Conservation (phyloP, 2,329 filamentous ascomycete genomes). For the Diaporthe citriasiana region DNA sequence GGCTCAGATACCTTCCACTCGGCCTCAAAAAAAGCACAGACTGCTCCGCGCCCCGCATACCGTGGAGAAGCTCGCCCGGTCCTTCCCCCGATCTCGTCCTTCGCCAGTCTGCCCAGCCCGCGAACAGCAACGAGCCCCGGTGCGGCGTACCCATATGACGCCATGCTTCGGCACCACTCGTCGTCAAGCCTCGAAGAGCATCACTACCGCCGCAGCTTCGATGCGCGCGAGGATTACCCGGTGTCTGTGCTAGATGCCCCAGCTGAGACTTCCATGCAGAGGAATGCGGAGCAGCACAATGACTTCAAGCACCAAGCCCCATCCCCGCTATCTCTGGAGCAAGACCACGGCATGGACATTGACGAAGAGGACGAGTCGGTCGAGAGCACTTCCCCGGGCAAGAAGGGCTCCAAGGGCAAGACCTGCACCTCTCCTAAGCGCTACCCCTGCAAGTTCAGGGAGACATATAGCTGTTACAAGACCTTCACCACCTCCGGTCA, state of each 20-base stretch:
- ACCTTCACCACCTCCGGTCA: slow-evolving; percentile 89
- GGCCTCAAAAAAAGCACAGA: slow-evolving; percentile 57
- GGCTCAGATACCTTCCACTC: slow-evolving; percentile 52
- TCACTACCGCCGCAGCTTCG: slow-evolving; percentile 29
- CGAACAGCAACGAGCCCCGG: slow-evolving; percentile 24
- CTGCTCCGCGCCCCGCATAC: slow-evolving; percentile 49
- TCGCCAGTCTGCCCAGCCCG: slow-evolving; percentile 36
- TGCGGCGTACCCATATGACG: slow-evolving; percentile 35
- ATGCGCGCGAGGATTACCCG: slow-evolving; percentile 28
- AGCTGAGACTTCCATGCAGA: slow-evolving; percentile 1
- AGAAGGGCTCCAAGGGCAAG: slow-evolving; percentile 39
- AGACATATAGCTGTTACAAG: slow-evolving; percentile 80
- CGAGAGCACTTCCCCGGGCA: slow-evolving; percentile 23
- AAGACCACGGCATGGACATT: slow-evolving; percentile 4
- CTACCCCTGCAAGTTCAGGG: slow-evolving; percentile 81
- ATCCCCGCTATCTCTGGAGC: slow-evolving; percentile 4
- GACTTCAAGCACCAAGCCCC: slow-evolving; percentile 28
- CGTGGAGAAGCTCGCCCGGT: slow-evolving; percentile 38
- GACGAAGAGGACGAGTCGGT: slow-evolving; percentile 63
- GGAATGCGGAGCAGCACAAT: slow-evolving; percentile 9
- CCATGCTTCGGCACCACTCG: slow-evolving; percentile 22
- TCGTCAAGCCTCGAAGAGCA: slow-evolving; percentile 35
- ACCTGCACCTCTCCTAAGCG: slow-evolving; percentile 66
- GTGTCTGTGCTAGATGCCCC: slow-evolving; percentile 16
- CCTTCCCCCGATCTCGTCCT: slow-evolving; percentile 39